Conservation (phyloP, 1,284 basidiomycete genomes). For the Vanrija sp. region DNA sequence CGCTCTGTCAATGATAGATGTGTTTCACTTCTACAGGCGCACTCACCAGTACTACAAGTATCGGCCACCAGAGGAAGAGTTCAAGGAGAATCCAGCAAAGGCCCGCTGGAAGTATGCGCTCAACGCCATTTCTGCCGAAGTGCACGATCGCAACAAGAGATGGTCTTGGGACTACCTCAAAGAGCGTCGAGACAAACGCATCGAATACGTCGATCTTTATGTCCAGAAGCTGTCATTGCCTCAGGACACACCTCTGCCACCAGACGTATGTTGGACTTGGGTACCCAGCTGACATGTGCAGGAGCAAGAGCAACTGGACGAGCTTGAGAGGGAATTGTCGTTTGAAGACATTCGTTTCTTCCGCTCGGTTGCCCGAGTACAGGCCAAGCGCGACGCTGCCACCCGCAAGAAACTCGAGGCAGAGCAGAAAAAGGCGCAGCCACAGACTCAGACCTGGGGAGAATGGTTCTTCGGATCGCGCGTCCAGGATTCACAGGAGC, state of each 20-base stretch:
- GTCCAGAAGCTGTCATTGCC: constrained; percentile 61
- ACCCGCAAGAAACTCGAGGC: constrained; percentile 65
- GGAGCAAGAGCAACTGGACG: constrained; percentile 62
- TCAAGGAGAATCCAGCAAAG: constrained; percentile 62
- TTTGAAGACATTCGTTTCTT: constrained; percentile 99
- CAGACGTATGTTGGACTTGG: constrained; percentile 49
- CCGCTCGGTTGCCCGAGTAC: constrained; percentile 88
- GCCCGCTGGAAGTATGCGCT: constrained; percentile 79
- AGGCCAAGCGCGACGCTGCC: constrained; percentile 78
- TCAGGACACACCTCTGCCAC: constrained; percentile 50
- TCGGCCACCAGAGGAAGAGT: constrained; percentile 63
- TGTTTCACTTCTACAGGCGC: constrained; percentile 94
- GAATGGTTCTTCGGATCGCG: constrained; percentile 79
- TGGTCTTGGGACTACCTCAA: constrained; percentile 94
- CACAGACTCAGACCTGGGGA: constrained; percentile 65
- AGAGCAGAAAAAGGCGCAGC: constrained; percentile 55
- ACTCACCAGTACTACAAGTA: constrained; percentile 85
- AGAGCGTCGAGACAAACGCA: constrained; percentile 81
- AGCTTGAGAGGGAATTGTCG: constrained; percentile 74
- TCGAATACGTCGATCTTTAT: constrained; percentile 73
- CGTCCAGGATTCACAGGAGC: constrained; percentile 34
- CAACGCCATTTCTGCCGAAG: constrained; percentile 75
- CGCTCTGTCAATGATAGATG: constrained; percentile 86
- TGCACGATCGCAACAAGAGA: constrained; percentile 75
- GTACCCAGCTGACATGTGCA: constrained; percentile 38